Evolutionary conservation across 1,284 basidiomycete genomes (phyloP).

Genomic region (Pseudozyma thailandica): DNA sequence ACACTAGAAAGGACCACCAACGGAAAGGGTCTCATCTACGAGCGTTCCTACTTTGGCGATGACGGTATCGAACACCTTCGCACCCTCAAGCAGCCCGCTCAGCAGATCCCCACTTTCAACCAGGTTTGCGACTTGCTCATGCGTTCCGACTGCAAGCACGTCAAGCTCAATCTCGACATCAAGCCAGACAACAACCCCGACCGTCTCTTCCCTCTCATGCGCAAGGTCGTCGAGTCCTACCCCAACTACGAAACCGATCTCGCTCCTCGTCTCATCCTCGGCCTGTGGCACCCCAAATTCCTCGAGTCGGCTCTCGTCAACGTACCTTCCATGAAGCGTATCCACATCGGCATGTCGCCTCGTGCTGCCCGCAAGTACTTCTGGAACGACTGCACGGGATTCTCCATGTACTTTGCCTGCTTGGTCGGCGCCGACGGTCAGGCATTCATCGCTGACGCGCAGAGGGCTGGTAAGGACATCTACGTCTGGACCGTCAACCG

Average conservation of each 20-base stretch:
- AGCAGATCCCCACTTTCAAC: conserved; percentile 66
- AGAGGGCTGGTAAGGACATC: conserved; percentile 81
- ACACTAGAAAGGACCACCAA: conserved; percentile 73
- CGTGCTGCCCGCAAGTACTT: conserved; percentile 83
- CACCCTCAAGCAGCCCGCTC: conserved; percentile 80
- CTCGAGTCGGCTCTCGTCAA: conserved; percentile 78
- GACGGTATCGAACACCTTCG: conserved; percentile 82
- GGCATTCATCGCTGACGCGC: conserved; percentile 82
- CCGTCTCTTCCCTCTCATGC: conserved; percentile 86
- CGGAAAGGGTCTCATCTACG: conserved; percentile 72
- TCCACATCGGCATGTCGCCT: conserved; percentile 81
- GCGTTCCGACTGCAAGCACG: conserved; percentile 62
- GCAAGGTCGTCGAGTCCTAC: conserved; percentile 77
- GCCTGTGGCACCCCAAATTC: conserved; percentile 84
- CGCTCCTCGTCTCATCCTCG: conserved; percentile 89
- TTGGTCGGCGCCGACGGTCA: conserved; percentile 77
- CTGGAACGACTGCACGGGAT: conserved; percentile 87
- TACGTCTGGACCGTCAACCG: conserved; percentile 97
- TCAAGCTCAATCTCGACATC: conserved; percentile 76
- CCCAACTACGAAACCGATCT: conserved; percentile 81
- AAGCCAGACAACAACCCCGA: conserved; percentile 92
- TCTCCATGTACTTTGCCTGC: conserved; percentile 83
- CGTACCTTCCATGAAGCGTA: conserved; percentile 84
- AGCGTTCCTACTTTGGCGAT: conserved; percentile 71
- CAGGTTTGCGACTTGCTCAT: conserved; percentile 64